A percentile compares a stretch with the other conserved stretches of the same genome.
Conservation (phyloP, 2,329 filamentous ascomycete species). For the Coniella vitis region DNA sequence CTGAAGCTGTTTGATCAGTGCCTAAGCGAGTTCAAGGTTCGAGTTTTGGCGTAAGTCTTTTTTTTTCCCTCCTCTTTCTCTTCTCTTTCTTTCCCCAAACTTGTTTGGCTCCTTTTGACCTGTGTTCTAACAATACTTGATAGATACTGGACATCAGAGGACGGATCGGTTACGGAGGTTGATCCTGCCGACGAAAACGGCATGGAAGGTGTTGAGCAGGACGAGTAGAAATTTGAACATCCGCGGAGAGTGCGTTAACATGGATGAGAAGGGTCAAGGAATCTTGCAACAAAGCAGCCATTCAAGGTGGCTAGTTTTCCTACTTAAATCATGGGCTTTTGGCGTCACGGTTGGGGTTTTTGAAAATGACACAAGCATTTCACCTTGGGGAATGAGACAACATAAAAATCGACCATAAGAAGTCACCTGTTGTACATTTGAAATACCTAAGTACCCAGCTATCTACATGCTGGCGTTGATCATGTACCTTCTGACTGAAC, state of each 20-base stretch:
- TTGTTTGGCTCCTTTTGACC: not conserved
- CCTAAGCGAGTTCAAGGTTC: slow-evolving; percentile 83
- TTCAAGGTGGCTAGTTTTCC: no score
- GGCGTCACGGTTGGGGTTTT: no score
- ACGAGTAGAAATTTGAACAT: slow-evolving; percentile 15
- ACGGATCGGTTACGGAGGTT: slow-evolving; percentile 52
- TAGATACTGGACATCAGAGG: slow-evolving; percentile 57
- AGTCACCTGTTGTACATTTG: not conserved
- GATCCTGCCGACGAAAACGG: slow-evolving; percentile 27
- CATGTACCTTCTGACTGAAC: not conserved
- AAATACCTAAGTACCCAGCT: not conserved
- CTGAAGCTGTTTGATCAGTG: slow-evolving; percentile 91
- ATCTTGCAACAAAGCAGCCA: no score
- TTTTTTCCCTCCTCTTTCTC: no score
- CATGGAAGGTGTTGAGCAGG: slow-evolving; percentile 22
- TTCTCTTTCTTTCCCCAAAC: no score
- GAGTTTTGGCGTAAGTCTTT: slow-evolving; percentile 60
- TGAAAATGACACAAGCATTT: slow-evolving; percentile 7
- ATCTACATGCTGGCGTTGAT: not conserved
- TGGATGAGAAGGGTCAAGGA: no score
- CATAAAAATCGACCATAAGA: not conserved
- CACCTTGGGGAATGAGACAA: not conserved
- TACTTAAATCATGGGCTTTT: slow-evolving; percentile 4
- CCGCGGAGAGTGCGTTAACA: no score
- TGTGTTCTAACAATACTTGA: slow-evolving; percentile 15